A percentile compares a stretch with the other conserved stretches of the same genome.
These are phyloP conservation scores for Spathaspora girioi DNA, from an alignment of 805 yeast genomes.

Conservation along the genomic window DNA sequence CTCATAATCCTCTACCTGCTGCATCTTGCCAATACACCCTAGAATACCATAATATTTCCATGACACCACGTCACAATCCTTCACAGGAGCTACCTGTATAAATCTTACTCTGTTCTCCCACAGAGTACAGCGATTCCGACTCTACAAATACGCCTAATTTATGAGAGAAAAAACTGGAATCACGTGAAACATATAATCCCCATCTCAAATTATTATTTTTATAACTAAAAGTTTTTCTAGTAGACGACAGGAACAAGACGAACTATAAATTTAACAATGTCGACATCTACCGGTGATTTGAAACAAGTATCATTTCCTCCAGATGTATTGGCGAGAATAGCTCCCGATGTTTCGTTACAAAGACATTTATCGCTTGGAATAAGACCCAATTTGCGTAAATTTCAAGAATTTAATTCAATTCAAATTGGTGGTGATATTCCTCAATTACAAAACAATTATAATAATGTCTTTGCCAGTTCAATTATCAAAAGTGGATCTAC, in stretches of 20 bases:
- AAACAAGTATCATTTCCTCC: constrained; percentile 64
- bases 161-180: too few species aligned
- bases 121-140: too few species aligned
- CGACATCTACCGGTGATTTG: constrained; percentile 9
- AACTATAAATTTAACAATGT: not conserved
- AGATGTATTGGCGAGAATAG: constrained; percentile 74
- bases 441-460: constrained; percentile 25
- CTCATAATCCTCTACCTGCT: too few species aligned
- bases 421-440: constrained; percentile 33
- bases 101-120: too few species aligned
- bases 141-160: too few species aligned
- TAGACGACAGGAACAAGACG: too few species aligned
- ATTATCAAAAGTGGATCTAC: constrained; percentile 70
- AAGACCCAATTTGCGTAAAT: constrained; percentile 70
- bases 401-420: constrained; percentile 68
- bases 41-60: too few species aligned
- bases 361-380: constrained; percentile 72
- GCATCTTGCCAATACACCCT: too few species aligned
- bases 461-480: constrained; percentile 57
- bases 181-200: not conserved
- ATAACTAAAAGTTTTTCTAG: not conserved
- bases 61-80: too few species aligned
- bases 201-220: not conserved
- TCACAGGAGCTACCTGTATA: too few species aligned
- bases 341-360: constrained; percentile 80